These are phyloP conservation scores for Lasiodiplodia theobromae DNA, from an alignment of 2,329 filamentous ascomycete genomes.

Conservation along the genomic window DNA sequence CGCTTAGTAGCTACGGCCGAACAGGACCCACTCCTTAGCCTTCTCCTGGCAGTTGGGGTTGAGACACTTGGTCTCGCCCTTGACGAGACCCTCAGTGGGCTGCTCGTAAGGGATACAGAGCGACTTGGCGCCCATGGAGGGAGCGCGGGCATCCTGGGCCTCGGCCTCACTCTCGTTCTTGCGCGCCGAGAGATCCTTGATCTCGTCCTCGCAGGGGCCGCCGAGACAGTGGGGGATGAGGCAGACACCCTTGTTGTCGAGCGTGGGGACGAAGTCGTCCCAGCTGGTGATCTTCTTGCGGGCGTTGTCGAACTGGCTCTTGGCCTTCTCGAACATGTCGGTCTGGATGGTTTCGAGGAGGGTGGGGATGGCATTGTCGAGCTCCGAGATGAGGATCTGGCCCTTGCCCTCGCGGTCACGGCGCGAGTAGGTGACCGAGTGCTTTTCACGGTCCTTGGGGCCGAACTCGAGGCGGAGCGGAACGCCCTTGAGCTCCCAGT, in stretches of 20 bases:
- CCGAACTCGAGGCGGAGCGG: constrained; percentile 95
- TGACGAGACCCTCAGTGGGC: constrained; percentile 76
- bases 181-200: constrained; percentile 89
- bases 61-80: constrained; percentile 87
- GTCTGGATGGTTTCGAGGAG: constrained; percentile 89
- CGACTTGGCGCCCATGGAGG: constrained; percentile 78
- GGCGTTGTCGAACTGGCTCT: constrained; percentile 79
- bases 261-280: constrained; percentile 87
- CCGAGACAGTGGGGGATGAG: constrained; percentile 90
- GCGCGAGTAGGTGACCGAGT: constrained; percentile 83
- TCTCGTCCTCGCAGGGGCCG: constrained; percentile 86
- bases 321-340: constrained; percentile 80
- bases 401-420: constrained; percentile 75
- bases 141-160: constrained; percentile 74
- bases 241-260: constrained; percentile 91
- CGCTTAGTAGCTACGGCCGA: constrained; percentile 66
- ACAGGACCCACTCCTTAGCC: constrained; percentile 91
- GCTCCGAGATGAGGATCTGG: constrained; percentile 73
- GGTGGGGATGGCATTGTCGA: constrained; percentile 75
- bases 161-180: constrained; percentile 71
- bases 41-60: constrained; percentile 82
- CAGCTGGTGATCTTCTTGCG: constrained; percentile 82
- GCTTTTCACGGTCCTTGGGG: constrained; percentile 88
- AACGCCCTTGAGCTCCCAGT: constrained; percentile 97
- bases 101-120: constrained; percentile 85